Base-by-base conservation (phyloP, 2,329 filamentous ascomycete species). In the Alternaria solani region DNA sequence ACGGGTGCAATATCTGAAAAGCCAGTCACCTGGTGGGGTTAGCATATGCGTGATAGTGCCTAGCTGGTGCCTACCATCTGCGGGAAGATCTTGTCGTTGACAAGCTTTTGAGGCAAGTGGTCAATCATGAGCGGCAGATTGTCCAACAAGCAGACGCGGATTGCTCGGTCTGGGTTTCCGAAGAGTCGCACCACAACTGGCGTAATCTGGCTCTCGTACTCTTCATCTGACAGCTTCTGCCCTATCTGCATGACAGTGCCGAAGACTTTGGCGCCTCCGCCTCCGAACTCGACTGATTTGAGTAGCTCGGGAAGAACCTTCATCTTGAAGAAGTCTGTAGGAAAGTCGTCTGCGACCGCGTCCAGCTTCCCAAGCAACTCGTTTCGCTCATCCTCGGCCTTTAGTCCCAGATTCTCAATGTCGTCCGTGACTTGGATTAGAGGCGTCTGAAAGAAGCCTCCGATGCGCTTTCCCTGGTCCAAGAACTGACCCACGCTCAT, bases 261-360 rank as follows among this genome's bases (percentile, higher is more conserved):
- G 61, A 99, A 91, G 0, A 96, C 94, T 74, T 96, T 96, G 0
- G 94, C 92, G 0, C 95, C 95, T 28, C 95, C 95, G 11, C 94
- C 95, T 7, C 95, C 95, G 77, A 97, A 99, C 73, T 99, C 95
- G n/a, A 98, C 93, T 0, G 94, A 97, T 75, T 98, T 99, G n/a
- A 99, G 85, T 30, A 99, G 83, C 75, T 99, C 95, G 0, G 95
- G 95, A 8, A 99, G 84, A 4, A 99, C 89, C 74, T 98, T 99
- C 86, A 96, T 91, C 76, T 96, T 96, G 84, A 98, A 97, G 78
- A 97, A 99, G 61, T 98, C 95, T 74, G 97, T 94, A 0, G 95
- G 95, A 63, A 98, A 97, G 77, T 99, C 94, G 67, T 97, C 93
- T 0, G 93, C 91, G 5, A 97, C 85, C 61, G 91, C 86, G 67